Percentiles rank a stretch among this genome's conserved stretches.
These are phyloP conservation scores for Hypoxylon sp. DNA, from an alignment of 2,329 filamentous ascomycete species.

Conservation along the genomic window DNA sequence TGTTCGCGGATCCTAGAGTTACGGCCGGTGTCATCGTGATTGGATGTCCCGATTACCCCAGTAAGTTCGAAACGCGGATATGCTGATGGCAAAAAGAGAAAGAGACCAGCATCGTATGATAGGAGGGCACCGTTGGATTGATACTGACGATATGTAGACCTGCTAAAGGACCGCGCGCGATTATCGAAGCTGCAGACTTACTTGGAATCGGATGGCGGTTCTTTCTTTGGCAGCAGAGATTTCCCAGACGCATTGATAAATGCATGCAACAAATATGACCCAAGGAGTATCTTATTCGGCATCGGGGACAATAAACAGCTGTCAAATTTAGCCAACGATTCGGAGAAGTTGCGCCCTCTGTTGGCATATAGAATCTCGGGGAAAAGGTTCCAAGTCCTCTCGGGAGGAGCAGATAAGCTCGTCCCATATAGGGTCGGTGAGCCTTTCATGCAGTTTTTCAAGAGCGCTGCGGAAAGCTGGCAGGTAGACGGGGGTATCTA, in stretches of 20 bases:
- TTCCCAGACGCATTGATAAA: slow-evolving; percentile 79
- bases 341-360: slow-evolving; percentile 59
- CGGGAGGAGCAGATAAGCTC: slow-evolving; percentile 75
- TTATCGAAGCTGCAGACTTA: slow-evolving; percentile 75
- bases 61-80: slow-evolving; percentile 56
- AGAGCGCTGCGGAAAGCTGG: slow-evolving; percentile 64
- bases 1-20: slow-evolving; percentile 83
- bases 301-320: slow-evolving; percentile 54
- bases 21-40: slow-evolving; percentile 84
- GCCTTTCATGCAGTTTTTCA: slow-evolving; percentile 73
- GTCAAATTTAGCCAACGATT: slow-evolving; percentile 53
- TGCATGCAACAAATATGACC: slow-evolving; percentile 76
- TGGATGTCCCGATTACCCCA: slow-evolving; percentile 88
- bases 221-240: slow-evolving; percentile 81
- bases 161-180: slow-evolving; percentile 84
- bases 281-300: slow-evolving; percentile 78
- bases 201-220: slow-evolving; percentile 65
- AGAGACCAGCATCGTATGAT: too few relatives aligned
- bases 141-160: slow-evolving; percentile 51
- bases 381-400: slow-evolving; percentile 74
- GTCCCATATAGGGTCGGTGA: slow-evolving; percentile 75
- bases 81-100: not conserved
- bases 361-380: slow-evolving; percentile 65
- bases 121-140: not conserved
- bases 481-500: slow-evolving; percentile 67